Conservation (phyloP, 495 filamentous ascomycete species). For the Talaromyces wortmannii region DNA sequence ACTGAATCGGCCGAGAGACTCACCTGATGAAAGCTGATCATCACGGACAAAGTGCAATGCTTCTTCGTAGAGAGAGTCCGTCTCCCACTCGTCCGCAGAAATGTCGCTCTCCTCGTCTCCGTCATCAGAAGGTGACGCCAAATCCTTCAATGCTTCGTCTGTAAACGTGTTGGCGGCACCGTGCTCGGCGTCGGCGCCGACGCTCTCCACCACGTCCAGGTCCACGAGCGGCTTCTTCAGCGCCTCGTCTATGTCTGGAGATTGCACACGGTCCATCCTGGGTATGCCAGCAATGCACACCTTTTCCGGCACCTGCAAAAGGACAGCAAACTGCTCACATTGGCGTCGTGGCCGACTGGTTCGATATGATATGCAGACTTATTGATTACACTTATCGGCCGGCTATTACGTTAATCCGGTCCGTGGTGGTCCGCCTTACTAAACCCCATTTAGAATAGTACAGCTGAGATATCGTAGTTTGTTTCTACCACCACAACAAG, state of each 20-base stretch:
- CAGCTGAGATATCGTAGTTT: too few relatives aligned
- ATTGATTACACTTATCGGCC: slow-evolving; percentile 3
- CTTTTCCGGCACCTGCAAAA: slow-evolving; percentile 11
- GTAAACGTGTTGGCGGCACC: background rate
- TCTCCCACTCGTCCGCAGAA: slow-evolving; percentile 58
- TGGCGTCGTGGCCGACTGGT: slow-evolving; percentile 11
- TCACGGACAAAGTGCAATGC: slow-evolving; percentile 57
- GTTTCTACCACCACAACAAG: too few relatives aligned
- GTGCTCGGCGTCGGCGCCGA: slow-evolving; percentile 9
- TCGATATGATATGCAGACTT: slow-evolving; percentile 9
- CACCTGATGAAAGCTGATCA: slow-evolving; percentile 53
- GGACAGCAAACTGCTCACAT: slow-evolving; percentile 25
- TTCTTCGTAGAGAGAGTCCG: slow-evolving; percentile 61
- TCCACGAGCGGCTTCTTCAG: slow-evolving; percentile 39
- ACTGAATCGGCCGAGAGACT: slow-evolving; percentile 6
- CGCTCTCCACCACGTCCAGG: slow-evolving; percentile 34
- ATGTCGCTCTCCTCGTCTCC: slow-evolving; percentile 53
- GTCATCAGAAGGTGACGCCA: slow-evolving; percentile 27
- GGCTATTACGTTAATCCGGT: slow-evolving; percentile 24
- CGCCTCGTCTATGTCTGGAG: slow-evolving; percentile 26
- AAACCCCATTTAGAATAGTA: too few relatives aligned
- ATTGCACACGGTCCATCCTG: slow-evolving; percentile 39
- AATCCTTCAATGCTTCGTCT: slow-evolving; percentile 16
- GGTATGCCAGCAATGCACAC: slow-evolving; percentile 19
- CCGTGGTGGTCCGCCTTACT: slow-evolving; percentile 10